Base-by-base conservation (phyloP, 495 filamentous ascomycete species). In the Aspergillus hancockii region DNA sequence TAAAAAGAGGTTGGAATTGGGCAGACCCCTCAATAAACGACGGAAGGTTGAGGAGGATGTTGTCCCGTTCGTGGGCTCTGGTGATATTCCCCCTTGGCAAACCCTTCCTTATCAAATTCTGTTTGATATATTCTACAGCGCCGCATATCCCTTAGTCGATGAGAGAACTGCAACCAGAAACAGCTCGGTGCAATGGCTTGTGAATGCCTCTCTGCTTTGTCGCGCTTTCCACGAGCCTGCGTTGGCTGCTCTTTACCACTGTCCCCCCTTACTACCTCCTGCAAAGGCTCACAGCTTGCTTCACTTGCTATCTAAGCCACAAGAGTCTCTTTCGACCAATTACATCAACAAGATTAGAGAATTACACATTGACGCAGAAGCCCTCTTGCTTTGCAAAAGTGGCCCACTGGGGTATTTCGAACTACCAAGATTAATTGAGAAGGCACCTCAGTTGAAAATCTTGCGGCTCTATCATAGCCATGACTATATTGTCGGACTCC, bases 61-160 rank as follows among this genome's bases (percentile, higher is more conserved):
- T 7, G 25, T 50, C 13, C 49, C 60, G 2, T 64, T 69, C 23
- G n/a, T 73, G 16, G 60, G 63, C 23, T 75, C 80, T 25, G 75
- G 76, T 14, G 75, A 73, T 25, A 84, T 84, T 36, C 89, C 86
- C 41, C 77, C 82, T 5, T 96, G 90, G 90, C 71, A 81, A 10
- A 81, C 74, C 0, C 72, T 95, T 4, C 90, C 90, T 1, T 91
- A 93, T 60, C 80, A 89, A 21, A 74, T 94, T 3, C 80, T 90
- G 19, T 69, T 88, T 14, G 76, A 86, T 32, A 83, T 93, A 49
- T 91, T 96, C 65, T 60, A 79, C 47, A 83, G 79, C 58, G 86
- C 89, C 7, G 83, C 86, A 6, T 71, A 81, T 45, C 87, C 90
- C 3, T 71, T 90, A 13, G 74, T 83, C 36, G 80, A 87, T 56